Base-by-base conservation (phyloP, 805 yeast species). In the Sungouiozyma ichnusensis region DNA sequence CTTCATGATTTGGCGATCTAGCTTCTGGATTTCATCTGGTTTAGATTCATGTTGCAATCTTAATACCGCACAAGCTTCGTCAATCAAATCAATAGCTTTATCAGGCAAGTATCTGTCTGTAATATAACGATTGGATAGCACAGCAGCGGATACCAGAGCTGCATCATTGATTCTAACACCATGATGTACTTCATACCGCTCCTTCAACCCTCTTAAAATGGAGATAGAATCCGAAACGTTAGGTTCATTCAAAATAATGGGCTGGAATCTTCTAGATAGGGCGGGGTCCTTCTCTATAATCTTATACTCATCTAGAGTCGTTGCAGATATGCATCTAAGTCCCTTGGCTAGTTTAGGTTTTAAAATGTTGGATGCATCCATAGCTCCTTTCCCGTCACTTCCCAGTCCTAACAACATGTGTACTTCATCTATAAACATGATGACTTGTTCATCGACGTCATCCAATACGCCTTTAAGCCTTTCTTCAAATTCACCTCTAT, bases 201-300 rank as follows among this genome's bases (percentile, higher is more conserved):
- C 97, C 60, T 90, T 88, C 54, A 90, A 71, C 3, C 98, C 98
- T 57, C 98, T 76, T 45, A 92, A 68, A 46, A 90, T 90, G 20
- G 94, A 81, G 42, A 90, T 86, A 0, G 97, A 81, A 60, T 90
- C 97, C 46, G 82, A 79, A 2, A 88, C 95, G 3, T 82, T 69
- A 15, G 98, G 98, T 57, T 92, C 97, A 45, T 76, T 77, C 32
- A 90, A 80, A 44, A 76, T 56, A 24, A 90, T 94, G 1, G 95
- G 83, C 53, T 90, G 95, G 62, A 90, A 88, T 52, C 98, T 73
- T 66, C 98, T 76, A 1, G 97, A 90, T 46, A 90, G 69, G 1
- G 97, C 97, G 1, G 95, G 94, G 56, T 90, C 98, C 58, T 90
- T 90, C 64, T 90, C 97, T 49, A 90, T 90, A 54, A 87, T 85